Base-by-base conservation (phyloP, 306 rosid genomes). In the Alnus glutinosa region DNA sequence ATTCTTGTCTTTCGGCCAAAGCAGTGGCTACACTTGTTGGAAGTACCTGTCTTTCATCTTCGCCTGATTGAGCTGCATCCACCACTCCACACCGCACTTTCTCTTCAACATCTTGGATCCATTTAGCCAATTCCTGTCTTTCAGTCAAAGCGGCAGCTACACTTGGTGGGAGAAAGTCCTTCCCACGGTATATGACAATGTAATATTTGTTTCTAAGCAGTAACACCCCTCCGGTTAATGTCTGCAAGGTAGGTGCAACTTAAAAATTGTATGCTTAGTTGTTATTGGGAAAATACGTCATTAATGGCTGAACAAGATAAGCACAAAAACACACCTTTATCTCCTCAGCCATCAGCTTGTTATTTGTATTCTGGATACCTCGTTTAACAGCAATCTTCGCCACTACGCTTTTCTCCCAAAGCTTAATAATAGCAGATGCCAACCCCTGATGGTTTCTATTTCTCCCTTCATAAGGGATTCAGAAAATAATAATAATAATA, bases 281-380 rank as follows among this genome's bases (percentile, higher is more conserved):
- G 71, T 64, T 68, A n/a, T 42, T 16, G 51, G 51, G 12, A 16
- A 51, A 62, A 79, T 47, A 70, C 55, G 70, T 46, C 2, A 44
- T 10, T 23, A 55, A 39, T 50, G 59, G 50, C 70, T 32, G 30
- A 77, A 63, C 30, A 80, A 18, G 82, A 77, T 28, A 66, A 47
- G 19, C 44, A 79, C 34, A 83, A 42, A 49, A 83, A 83, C 92
- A 39, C 47, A 96, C 99, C 96, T 86, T 88, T 57, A 96, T 54
- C 83, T 96, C 99, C 61, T 90, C 90, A 67, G 99, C 98, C 99
- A 96, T 96, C 63, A 96, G 85, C 85, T 93, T 90, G 80, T 93
- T 96, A 88, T 96, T 96, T 70, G 99, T 96, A 85, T 96, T 96
- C 89, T 90, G 96, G 84, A 93, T 86, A 67, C 99, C 99, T 70